These are phyloP conservation scores for Megacollybia marginata DNA, from an alignment of 768 basidiomycete genomes.

Conservation along the genomic window DNA sequence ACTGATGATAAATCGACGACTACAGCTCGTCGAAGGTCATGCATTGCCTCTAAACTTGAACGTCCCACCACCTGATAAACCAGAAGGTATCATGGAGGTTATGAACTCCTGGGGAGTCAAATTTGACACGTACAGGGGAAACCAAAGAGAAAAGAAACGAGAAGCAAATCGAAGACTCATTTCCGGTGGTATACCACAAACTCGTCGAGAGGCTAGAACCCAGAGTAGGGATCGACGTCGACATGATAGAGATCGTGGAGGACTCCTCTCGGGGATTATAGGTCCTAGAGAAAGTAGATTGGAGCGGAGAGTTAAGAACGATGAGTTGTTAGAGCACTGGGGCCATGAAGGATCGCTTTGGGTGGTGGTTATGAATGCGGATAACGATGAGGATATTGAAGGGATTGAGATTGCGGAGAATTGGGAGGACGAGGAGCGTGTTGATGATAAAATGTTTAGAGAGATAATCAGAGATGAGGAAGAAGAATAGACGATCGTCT, in stretches of 20 bases:
- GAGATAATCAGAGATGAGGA: neutral
- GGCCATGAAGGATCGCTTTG: neutral
- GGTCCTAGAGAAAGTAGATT: neutral
- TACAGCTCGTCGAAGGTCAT: conserved; percentile 12
- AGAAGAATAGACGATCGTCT: neutral
- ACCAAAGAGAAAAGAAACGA: conserved; percentile 7
- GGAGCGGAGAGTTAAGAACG: neutral
- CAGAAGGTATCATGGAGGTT: conserved; percentile 15
- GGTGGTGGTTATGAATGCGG: conserved; percentile 3
- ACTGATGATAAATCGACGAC: conserved; percentile 4
- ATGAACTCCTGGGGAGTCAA: conserved; percentile 12
- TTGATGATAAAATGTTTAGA: neutral
- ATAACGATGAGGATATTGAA: conserved; percentile 1
- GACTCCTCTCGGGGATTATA: neutral
- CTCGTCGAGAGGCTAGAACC: neutral
- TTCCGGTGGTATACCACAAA: neutral
- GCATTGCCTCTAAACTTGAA: conserved; percentile 10
- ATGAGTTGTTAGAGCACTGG: conserved; percentile 3
- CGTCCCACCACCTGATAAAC: conserved; percentile 14
- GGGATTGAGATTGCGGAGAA: conserved; percentile 1
- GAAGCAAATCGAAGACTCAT: conserved; percentile 7
- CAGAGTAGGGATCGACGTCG: neutral
- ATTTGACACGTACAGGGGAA: conserved; percentile 9
- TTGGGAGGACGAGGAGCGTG: conserved; percentile 1
- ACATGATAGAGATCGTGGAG: neutral